A percentile compares a stretch with the other conserved stretches of the same genome.
These are phyloP conservation scores for Ganoderma sinense DNA, from an alignment of 1,284 basidiomycete species.

Conservation along the genomic window DNA sequence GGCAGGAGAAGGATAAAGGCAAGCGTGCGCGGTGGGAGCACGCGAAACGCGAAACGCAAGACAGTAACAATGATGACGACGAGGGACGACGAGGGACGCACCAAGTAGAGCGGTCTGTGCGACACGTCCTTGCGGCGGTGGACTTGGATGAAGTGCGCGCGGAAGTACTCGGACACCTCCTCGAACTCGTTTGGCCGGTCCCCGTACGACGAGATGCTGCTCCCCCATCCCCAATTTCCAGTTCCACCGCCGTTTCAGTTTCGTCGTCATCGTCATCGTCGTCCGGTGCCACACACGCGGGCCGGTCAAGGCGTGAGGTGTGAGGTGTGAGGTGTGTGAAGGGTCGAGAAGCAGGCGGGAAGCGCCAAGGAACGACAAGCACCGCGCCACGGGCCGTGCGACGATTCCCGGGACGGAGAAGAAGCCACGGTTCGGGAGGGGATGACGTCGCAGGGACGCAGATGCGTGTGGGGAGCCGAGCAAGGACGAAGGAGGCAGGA, in stretches of 20 bases:
- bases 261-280: not conserved
- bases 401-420: not conserved
- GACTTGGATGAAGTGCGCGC: conserved; percentile 78
- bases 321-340: not conserved
- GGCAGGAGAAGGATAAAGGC: conserved; percentile 2
- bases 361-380: not conserved
- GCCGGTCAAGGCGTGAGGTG: not conserved
- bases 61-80: not conserved
- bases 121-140: conserved; percentile 71
- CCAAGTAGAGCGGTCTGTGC: conserved; percentile 66
- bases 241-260: too few species aligned
- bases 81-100: conserved; percentile 46
- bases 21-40: conserved; percentile 1
- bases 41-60: too few species aligned
- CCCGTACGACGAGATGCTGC: conserved; percentile 82
- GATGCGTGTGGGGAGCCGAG: not conserved
- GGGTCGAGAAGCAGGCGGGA: not conserved
- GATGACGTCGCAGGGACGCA: not conserved
- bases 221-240: not conserved
- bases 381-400: not conserved
- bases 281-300: not conserved
- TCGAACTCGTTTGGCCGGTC: conserved; percentile 75
- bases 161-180: conserved; percentile 79
- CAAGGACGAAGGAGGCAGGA: not conserved
- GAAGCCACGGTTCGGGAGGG: not conserved